Conservation (phyloP, 148 eudicot species). For the Vaccinium vitisidaea region DNA sequence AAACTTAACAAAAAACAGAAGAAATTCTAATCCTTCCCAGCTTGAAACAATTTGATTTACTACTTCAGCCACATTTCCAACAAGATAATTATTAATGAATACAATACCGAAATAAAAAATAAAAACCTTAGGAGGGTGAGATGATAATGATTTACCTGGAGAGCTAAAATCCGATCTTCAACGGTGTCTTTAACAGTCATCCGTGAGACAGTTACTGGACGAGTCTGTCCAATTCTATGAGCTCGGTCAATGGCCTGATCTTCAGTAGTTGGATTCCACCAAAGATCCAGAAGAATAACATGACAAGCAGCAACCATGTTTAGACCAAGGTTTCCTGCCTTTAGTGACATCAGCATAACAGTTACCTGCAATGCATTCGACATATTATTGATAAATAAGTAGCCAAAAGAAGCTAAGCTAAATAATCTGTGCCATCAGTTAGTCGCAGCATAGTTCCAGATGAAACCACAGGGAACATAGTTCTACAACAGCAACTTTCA, state of each 20-base stretch:
- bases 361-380: slow-evolving; percentile 55
- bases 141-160: slow-evolving; percentile 56
- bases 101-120: neutral
- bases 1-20: neutral
- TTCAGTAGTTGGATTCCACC: slow-evolving; percentile 99
- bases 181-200: slow-evolving; percentile 88
- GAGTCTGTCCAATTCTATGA: slow-evolving; percentile 98
- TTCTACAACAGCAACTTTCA: neutral
- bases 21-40: slow-evolving; percentile 6
- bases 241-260: slow-evolving; percentile 99
- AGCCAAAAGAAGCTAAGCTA: slow-evolving; percentile 1
- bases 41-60: neutral
- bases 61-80: neutral
- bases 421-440: neutral
- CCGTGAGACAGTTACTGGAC: slow-evolving; percentile 88
- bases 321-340: slow-evolving; percentile 97
- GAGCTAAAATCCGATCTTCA: slow-evolving; percentile 92
- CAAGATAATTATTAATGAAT: neutral
- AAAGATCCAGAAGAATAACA: slow-evolving; percentile 97
- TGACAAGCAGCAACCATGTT: slow-evolving; percentile 98
- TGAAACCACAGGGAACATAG: neutral
- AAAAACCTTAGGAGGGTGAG: slow-evolving; percentile 7
- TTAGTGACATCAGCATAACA: slow-evolving; percentile 94
- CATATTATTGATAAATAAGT: neutral
- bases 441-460: neutral